Evolutionary conservation across 139 green algal species (phyloP).

Genomic region (Volvox africanus): DNA sequence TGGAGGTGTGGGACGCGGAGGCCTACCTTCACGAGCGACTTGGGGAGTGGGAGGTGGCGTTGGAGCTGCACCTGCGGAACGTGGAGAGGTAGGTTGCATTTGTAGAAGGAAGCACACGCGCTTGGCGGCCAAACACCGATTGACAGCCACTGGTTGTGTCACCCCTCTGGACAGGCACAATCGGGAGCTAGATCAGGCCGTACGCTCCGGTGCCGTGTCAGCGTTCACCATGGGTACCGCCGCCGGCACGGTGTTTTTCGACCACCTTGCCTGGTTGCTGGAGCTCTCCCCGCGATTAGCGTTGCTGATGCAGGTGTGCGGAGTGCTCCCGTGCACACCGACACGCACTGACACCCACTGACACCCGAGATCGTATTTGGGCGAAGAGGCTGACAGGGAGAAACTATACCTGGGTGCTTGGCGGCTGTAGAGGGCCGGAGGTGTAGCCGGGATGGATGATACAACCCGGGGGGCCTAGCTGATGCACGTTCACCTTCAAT

Average conservation of each 20-base stretch:
- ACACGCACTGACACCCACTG: too few relatives aligned
- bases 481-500: too few relatives aligned
- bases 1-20: slow-evolving; percentile 59
- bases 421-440: too few relatives aligned
- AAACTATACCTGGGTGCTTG: too few relatives aligned
- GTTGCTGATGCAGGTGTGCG: slow-evolving; percentile 31
- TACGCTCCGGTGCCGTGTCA: not conserved
- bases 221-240: not conserved
- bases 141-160: not conserved
- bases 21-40: slow-evolving; percentile 65
- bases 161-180: slow-evolving; percentile 17
- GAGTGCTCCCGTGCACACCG: too few relatives aligned
- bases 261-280: slow-evolving; percentile 47
- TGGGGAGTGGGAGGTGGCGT: slow-evolving; percentile 52
- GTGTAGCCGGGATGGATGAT: too few relatives aligned
- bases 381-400: too few relatives aligned
- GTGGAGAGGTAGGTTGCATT: slow-evolving; percentile 28
- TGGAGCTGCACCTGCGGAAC: slow-evolving; percentile 51
- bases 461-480: too few relatives aligned
- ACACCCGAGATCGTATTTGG: too few relatives aligned
- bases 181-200: slow-evolving; percentile 5
- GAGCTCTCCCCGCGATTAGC: slow-evolving; percentile 35
- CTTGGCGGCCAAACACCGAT: too few relatives aligned
- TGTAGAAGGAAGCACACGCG: too few relatives aligned
- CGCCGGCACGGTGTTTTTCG: not conserved